These are phyloP conservation scores for Brassica nigra DNA, from an alignment of 345 rosid genomes.

Conservation along the genomic window DNA sequence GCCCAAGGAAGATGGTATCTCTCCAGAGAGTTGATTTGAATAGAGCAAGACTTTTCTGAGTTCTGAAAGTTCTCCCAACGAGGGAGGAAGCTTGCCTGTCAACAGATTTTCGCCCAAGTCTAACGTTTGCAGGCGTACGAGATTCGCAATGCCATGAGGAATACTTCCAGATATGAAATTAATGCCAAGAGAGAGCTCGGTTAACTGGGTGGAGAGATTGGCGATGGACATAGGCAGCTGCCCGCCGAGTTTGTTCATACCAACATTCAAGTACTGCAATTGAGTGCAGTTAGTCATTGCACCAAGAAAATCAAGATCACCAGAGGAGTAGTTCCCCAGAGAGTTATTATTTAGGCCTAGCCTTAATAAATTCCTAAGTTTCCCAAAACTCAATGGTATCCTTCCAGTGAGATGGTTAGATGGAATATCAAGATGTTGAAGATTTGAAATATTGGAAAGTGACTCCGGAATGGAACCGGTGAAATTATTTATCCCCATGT, in stretches of 20 bases:
- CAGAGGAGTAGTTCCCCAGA: constrained; percentile 26
- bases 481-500: constrained; percentile 28
- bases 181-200: background rate
- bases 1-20: constrained; percentile 24
- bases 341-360: constrained; percentile 15
- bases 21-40: constrained; percentile 27
- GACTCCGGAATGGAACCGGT: constrained; percentile 29
- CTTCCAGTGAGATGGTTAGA: constrained; percentile 21
- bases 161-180: constrained; percentile 33
- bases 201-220: constrained; percentile 26
- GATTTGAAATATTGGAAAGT: constrained; percentile 26
- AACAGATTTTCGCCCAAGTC: constrained; percentile 4
- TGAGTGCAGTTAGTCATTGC: constrained; percentile 20
- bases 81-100: constrained; percentile 24
- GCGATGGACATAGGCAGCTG: constrained; percentile 17
- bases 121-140: constrained; percentile 21
- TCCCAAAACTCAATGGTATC: constrained; percentile 32
- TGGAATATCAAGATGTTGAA: constrained; percentile 2
- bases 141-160: constrained; percentile 1
- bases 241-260: constrained; percentile 6
- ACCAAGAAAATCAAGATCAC: constrained; percentile 37
- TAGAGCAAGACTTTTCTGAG: constrained; percentile 21
- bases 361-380: constrained; percentile 1
- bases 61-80: constrained; percentile 11
- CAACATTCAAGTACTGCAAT: constrained; percentile 9